phyloP scores from a whole-genome alignment of 2,329 filamentous ascomycete species.

The Cladosporium sp. region DNA sequence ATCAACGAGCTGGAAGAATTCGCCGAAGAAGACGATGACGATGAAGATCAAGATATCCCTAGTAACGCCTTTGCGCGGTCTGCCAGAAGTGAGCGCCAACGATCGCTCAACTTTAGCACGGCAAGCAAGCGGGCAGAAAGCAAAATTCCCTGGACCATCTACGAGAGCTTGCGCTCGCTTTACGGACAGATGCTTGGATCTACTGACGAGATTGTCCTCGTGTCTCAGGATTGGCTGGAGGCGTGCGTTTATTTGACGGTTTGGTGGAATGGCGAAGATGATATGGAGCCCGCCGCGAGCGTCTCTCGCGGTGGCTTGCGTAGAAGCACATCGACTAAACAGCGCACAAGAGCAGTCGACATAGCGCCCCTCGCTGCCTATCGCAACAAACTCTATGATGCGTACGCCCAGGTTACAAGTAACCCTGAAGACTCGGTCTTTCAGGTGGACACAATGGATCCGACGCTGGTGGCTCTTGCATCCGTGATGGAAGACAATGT shows the following conservation, averaged over 20 bases:
- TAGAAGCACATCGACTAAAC: slow-evolving; percentile 24
- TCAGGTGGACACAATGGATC: slow-evolving; percentile 66
- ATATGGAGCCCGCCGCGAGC: slow-evolving; percentile 39
- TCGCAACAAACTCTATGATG: slow-evolving; percentile 62
- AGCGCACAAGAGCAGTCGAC: slow-evolving; percentile 42
- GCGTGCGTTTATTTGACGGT: slow-evolving; percentile 74
- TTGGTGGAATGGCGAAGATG: slow-evolving; percentile 86
- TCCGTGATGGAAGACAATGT: slow-evolving; percentile 77
- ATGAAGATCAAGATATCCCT: slow-evolving; percentile 34
- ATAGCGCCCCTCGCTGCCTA: slow-evolving; percentile 60
- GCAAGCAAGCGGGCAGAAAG: slow-evolving; percentile 70
- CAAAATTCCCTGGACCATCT: slow-evolving; percentile 82
- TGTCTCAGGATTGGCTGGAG: slow-evolving; percentile 87
- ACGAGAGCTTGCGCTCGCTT: slow-evolving; percentile 72
- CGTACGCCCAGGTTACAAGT: slow-evolving; percentile 60
- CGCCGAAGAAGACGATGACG: slow-evolving; percentile 62
- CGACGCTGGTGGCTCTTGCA: slow-evolving; percentile 74
- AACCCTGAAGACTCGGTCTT: slow-evolving; percentile 60
- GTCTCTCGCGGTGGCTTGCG: slow-evolving; percentile 39
- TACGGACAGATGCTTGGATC: slow-evolving; percentile 78
- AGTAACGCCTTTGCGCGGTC: slow-evolving; percentile 25
- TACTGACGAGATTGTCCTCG: slow-evolving; percentile 65
- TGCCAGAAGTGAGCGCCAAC: slow-evolving; percentile 27
- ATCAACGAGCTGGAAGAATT: slow-evolving; percentile 68
- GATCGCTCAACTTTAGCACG: slow-evolving; percentile 57